These are phyloP conservation scores for Paecilomyces fulvus DNA, from an alignment of 2,329 filamentous ascomycete species.

Conservation along the genomic window DNA sequence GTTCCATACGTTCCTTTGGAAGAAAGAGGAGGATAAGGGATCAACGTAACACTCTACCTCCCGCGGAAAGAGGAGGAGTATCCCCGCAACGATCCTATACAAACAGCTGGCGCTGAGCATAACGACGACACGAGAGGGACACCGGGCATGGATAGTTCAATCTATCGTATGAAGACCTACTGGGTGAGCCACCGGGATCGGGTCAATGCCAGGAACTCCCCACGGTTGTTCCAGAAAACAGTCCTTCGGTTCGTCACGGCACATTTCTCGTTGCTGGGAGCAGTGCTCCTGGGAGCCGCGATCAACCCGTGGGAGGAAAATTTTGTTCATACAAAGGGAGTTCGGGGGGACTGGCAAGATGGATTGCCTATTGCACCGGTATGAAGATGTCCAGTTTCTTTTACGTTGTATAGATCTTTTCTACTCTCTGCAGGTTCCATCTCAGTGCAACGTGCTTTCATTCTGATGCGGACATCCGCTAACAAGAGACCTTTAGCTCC, in stretches of 20 bases:
- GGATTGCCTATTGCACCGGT: conserved; percentile 20
- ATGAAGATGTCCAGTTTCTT: not conserved
- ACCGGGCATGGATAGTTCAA: not conserved
- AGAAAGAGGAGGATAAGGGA: not conserved
- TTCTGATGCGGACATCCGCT: not conserved
- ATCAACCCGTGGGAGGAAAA: conserved; percentile 19
- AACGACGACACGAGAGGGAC: not conserved
- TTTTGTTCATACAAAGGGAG: conserved; percentile 18
- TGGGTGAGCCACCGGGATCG: conserved; percentile 3
- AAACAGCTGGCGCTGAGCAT: not conserved
- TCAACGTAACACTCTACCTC: not conserved
- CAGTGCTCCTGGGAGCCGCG: conserved; percentile 18
- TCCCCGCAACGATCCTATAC: not conserved
- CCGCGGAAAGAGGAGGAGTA: not conserved
- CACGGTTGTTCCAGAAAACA: conserved; percentile 8
- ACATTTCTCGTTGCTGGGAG: conserved; percentile 14
- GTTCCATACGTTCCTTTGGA: not conserved
- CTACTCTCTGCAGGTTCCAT: not conserved
- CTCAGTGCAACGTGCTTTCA: too few species aligned
- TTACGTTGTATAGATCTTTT: not conserved
- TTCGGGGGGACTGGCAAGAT: conserved; percentile 23
- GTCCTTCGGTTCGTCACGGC: conserved; percentile 13
- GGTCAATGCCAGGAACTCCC: conserved; percentile 2
- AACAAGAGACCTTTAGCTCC: conserved; percentile 6
- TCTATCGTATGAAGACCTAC: conserved; percentile 3